phyloP scores from a whole-genome alignment of 257 asterid genomes.

The Solanum okadae region DNA sequence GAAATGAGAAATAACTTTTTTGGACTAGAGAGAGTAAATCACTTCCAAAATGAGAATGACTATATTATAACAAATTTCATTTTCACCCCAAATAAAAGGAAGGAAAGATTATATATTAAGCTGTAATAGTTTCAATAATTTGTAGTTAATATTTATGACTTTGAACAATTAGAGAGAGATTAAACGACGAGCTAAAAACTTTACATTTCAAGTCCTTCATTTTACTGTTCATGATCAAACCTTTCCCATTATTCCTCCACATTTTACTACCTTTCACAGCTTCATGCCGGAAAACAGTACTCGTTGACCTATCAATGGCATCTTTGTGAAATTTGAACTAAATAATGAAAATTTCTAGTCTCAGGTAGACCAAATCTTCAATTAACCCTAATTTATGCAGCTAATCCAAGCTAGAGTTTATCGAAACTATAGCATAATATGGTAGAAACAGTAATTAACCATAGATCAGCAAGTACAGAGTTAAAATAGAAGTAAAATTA shows the following conservation, averaged over 20 bases:
- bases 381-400: background rate
- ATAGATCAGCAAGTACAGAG: background rate
- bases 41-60: background rate
- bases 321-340: background rate
- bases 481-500: background rate
- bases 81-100: background rate
- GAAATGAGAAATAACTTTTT: background rate
- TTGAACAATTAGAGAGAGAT: background rate
- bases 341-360: background rate
- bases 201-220: background rate
- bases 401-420: background rate
- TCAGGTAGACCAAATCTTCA: background rate
- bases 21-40: background rate
- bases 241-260: background rate
- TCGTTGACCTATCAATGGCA: background rate
- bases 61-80: background rate
- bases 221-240: background rate
- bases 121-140: background rate
- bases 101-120: background rate
- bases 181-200: background rate
- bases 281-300: background rate
- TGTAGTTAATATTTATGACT: background rate
- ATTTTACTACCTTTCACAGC: background rate
- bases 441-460: background rate
- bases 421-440: background rate